Evolutionary conservation across 306 rosid genomes (phyloP), one percentile per base, ranked within the genome.

Genomic region (Gastrolobium villosum): DNA sequence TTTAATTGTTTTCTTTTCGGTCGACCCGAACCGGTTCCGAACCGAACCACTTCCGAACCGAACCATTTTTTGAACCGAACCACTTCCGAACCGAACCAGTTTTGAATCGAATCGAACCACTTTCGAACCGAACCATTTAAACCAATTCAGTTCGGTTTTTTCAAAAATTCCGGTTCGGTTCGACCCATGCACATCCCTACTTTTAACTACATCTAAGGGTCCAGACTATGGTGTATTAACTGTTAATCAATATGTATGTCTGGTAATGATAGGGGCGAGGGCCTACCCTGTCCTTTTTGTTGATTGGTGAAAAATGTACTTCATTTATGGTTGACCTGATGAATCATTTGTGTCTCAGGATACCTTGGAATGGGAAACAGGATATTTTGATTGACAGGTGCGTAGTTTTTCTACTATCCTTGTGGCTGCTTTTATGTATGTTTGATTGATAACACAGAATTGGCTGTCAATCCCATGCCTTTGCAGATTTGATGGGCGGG

Each of bases 291-390:
- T 20, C 3, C 5, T 72, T 34, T 72, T 44, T 14, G 2, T n/a
- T 74, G 35, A 15, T 72, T 56, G 44, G 15, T 9, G 20, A 35
- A 49, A 39, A 7, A 61, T 79, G 20, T 30, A 63, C 41, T 77
- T 72, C 31, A 1, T 70, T 43, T 14, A 44, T 20, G 64, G 6
- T 59, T 65, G 28, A 34, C 14, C 40, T 60, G 63, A 20, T 20
- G 40, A 46, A 14, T 37, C 36, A 2, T 65, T 71, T 83, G 5
- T 72, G 34, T 79, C 37, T 76, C 94, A 95, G 99, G 96, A 95
- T 95, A 80, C 99, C 98, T 67, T 95, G 99, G 99, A 95, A 93
- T 72, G 99, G 98, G 75, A 95, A 95, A 79, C 94, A 87, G 73
- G 99, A 95, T 82, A 59, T 91, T 74, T 82, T 95, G 86, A 95